phyloP scores from a whole-genome alignment of 2,329 filamentous ascomycete species.

The Colletotrichum melonis region DNA sequence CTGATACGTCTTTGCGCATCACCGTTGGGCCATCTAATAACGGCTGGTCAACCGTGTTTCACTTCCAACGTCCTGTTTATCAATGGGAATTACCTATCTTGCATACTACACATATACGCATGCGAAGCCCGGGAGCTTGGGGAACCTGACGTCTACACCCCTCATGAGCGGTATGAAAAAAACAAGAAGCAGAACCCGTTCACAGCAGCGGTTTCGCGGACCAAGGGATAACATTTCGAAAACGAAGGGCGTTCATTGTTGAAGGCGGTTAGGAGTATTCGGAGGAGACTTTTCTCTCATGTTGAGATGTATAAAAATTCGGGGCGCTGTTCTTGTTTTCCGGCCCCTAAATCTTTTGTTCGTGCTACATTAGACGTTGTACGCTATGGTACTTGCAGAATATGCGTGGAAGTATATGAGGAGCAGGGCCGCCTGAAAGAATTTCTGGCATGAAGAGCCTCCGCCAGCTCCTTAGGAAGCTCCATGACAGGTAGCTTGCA shows the following conservation, averaged over 20 bases:
- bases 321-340: not conserved
- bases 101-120: conserved; percentile 31
- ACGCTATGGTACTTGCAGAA: conserved; percentile 15
- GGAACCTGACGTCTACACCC: conserved; percentile 15
- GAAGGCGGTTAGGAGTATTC: conserved; percentile 28
- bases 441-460: conserved; percentile 24
- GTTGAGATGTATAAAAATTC: conserved; percentile 19
- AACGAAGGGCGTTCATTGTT: conserved; percentile 19
- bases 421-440: conserved; percentile 15
- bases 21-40: conserved; percentile 23
- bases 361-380: conserved; percentile 14
- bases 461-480: not conserved
- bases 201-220: not conserved
- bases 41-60: conserved; percentile 35
- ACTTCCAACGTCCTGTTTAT: conserved; percentile 30
- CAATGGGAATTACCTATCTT: conserved; percentile 25
- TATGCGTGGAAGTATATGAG: not conserved
- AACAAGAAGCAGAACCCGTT: conserved; percentile 12
- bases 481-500: conserved; percentile 9
- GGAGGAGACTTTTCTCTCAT: conserved; percentile 2
- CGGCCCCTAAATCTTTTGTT: not conserved
- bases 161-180: conserved; percentile 28
- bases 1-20: conserved; percentile 24
- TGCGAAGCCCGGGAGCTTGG: conserved; percentile 11
- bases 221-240: conserved; percentile 11